These are phyloP conservation scores for Acacia acuminata DNA, from an alignment of 306 rosid genomes.

Conservation along the genomic window DNA sequence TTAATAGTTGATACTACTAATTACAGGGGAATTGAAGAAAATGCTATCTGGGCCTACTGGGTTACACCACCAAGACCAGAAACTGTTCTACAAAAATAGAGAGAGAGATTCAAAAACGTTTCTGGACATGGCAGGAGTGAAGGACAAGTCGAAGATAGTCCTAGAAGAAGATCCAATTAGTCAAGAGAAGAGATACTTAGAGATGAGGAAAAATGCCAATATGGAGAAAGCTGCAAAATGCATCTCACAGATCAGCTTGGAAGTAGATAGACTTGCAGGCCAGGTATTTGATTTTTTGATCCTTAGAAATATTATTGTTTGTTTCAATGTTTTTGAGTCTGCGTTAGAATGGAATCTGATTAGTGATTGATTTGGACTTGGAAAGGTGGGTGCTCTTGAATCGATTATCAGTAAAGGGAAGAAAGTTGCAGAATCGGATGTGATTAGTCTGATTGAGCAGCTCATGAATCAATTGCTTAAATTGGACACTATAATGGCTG, in stretches of 20 bases:
- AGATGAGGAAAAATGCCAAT: conserved; percentile 40
- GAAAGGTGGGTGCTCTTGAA: conserved; percentile 85
- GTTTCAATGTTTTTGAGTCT: no score
- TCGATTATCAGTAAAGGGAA: conserved; percentile 73
- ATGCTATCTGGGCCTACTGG: conserved; percentile 68
- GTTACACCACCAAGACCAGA: conserved; percentile 87
- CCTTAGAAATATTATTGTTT: background rate
- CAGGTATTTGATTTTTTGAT: conserved; percentile 45
- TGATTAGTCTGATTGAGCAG: conserved; percentile 71
- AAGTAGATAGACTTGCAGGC: conserved; percentile 84
- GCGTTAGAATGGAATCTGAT: conserved; percentile 17
- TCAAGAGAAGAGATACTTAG: conserved; percentile 75
- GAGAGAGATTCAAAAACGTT: conserved; percentile 96
- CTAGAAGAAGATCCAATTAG: conserved; percentile 57
- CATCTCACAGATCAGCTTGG: conserved; percentile 79
- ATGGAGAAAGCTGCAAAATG: conserved; percentile 5
- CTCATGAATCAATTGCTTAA: conserved; percentile 91
- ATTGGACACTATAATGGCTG: conserved; percentile 77
- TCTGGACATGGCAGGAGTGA: conserved; percentile 78
- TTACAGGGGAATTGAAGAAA: conserved; percentile 4
- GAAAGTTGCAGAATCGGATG: conserved; percentile 75
- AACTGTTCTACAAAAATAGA: conserved; percentile 76
- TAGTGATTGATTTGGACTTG: conserved; percentile 26
- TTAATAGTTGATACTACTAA: background rate
- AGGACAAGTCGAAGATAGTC: conserved; percentile 79